Evolutionary conservation across 2,329 filamentous ascomycete genomes (phyloP).

Genomic region (Aspergillus versicolor): DNA sequence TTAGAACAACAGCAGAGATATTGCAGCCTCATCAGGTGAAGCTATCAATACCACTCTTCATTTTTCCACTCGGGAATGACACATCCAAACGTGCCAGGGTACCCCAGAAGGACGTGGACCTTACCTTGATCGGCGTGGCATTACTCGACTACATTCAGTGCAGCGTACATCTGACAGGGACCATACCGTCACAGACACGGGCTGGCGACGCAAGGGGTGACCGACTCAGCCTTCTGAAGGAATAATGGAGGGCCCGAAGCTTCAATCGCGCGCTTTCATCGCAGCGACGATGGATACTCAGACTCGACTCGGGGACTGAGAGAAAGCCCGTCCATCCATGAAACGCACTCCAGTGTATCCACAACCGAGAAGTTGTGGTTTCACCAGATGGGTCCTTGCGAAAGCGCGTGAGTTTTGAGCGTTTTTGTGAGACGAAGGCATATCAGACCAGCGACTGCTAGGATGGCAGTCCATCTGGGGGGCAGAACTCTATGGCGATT

Average conservation of each 20-base stretch:
- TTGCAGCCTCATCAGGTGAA: constrained; percentile 1
- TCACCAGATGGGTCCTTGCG: neutral
- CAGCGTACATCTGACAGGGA: neutral
- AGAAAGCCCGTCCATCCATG: neutral
- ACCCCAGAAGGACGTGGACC: constrained; percentile 12
- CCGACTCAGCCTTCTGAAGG: constrained; percentile 1
- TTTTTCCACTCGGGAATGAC: neutral
- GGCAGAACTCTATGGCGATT: neutral
- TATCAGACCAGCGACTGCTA: neutral
- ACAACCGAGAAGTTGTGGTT: neutral
- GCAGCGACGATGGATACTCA: neutral
- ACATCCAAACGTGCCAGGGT: constrained; percentile 2
- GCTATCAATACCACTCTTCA: neutral
- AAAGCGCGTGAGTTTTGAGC: neutral
- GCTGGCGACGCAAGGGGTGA: constrained; percentile 8
- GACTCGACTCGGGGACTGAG: neutral
- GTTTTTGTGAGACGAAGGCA: neutral
- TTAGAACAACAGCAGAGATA: constrained; percentile 3
- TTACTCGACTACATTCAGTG: neutral
- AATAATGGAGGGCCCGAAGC: neutral
- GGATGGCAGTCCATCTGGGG: neutral
- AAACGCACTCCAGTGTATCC: neutral
- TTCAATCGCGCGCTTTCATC: neutral
- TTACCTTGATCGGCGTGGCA: constrained; percentile 4
- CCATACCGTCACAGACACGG: neutral